Conservation (phyloP, 2,329 filamentous ascomycete genomes). For the Diaporthe citriasiana region DNA sequence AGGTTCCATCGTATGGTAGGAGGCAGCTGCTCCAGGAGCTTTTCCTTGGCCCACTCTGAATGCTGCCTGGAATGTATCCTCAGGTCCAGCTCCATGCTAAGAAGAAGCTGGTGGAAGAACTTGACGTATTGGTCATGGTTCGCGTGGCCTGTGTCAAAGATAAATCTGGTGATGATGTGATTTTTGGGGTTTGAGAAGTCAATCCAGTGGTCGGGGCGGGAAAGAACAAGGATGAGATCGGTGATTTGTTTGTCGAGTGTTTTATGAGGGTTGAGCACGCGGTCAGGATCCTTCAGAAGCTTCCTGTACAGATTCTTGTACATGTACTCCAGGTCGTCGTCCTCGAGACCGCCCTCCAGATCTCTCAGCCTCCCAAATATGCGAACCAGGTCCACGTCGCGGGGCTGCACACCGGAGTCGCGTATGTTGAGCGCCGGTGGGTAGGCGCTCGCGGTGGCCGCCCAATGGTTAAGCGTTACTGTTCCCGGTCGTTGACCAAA, state of each 20-base stretch:
- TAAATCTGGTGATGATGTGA: slow-evolving; percentile 81
- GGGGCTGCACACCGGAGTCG: slow-evolving; percentile 71
- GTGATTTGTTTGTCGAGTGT: slow-evolving; percentile 79
- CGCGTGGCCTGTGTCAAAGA: slow-evolving; percentile 71
- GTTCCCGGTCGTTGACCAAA: slow-evolving; percentile 78
- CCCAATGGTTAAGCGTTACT: slow-evolving; percentile 79
- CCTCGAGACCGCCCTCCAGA: slow-evolving; percentile 68
- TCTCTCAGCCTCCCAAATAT: slow-evolving; percentile 73
- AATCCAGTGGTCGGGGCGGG: slow-evolving; percentile 76
- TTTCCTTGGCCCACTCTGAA: slow-evolving; percentile 74
- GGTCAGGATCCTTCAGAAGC: slow-evolving; percentile 78
- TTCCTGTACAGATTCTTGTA: slow-evolving; percentile 76
- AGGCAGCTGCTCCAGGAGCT: slow-evolving; percentile 74
- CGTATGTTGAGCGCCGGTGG: slow-evolving; percentile 70
- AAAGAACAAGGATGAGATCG: slow-evolving; percentile 78
- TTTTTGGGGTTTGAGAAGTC: slow-evolving; percentile 79
- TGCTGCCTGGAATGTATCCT: slow-evolving; percentile 76
- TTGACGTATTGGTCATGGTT: slow-evolving; percentile 71
- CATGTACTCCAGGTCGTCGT: slow-evolving; percentile 70
- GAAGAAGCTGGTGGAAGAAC: slow-evolving; percentile 83
- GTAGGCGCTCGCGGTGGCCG: slow-evolving; percentile 68
- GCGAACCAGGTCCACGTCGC: slow-evolving; percentile 69
- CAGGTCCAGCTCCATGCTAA: slow-evolving; percentile 79
- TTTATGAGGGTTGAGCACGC: slow-evolving; percentile 70
- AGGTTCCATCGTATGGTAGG: slow-evolving; percentile 80